These are phyloP conservation scores for Gonium pectorale DNA, from an alignment of 139 green algal species.

Conservation along the genomic window DNA sequence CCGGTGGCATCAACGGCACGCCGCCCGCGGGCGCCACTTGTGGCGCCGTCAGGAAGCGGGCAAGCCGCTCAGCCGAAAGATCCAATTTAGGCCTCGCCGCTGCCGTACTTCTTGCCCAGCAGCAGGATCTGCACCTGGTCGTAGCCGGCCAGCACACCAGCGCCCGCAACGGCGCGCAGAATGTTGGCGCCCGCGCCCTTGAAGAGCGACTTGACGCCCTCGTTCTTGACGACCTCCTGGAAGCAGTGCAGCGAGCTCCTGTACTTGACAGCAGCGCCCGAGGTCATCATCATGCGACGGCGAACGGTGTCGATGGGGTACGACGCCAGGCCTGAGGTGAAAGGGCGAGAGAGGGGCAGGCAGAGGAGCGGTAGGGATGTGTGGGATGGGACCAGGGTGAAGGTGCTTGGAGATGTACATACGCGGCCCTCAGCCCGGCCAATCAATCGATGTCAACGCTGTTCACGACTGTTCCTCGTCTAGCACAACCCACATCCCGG, in stretches of 20 bases:
- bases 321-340: constrained; percentile 85
- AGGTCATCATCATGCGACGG: constrained; percentile 99
- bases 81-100: constrained; percentile 41
- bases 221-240: constrained; percentile 90
- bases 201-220: constrained; percentile 97
- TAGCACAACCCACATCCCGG: too few relatives aligned
- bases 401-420: too few relatives aligned
- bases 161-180: constrained; percentile 72
- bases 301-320: constrained; percentile 99
- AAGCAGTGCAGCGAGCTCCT: constrained; percentile 93
- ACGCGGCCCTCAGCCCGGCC: too few relatives aligned
- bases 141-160: constrained; percentile 73
- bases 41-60: too few relatives aligned
- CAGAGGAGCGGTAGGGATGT: too few relatives aligned
- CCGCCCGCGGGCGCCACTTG: too few relatives aligned
- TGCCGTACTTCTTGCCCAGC: constrained; percentile 68
- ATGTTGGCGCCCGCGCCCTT: constrained; percentile 91
- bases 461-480: too few relatives aligned
- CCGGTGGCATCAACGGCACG: too few relatives aligned
- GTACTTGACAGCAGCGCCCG: constrained; percentile 93
- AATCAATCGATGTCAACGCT: too few relatives aligned
- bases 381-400: too few relatives aligned
- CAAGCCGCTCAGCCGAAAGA: too few relatives aligned
- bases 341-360: too few relatives aligned
- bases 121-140: constrained; percentile 63